phyloP scores from a whole-genome alignment of 352 stramenopile species.

The Hyaloperonospora arabidopsidis region DNA sequence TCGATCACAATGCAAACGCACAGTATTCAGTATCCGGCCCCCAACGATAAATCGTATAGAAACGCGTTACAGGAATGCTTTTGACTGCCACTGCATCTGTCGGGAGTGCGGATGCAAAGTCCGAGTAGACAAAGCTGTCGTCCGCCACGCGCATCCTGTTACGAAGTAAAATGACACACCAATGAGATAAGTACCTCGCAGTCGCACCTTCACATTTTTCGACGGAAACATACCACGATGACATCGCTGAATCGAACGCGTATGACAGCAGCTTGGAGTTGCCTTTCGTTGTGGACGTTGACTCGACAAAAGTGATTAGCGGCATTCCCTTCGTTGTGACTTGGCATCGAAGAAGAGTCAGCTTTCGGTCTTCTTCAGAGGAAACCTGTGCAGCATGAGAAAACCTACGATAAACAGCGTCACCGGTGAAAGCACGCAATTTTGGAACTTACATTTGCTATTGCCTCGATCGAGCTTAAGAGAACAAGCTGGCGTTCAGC shows the following conservation, averaged over 20 bases:
- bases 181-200: background rate
- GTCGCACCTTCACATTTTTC: background rate
- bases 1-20: background rate
- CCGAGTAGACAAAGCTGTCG: conserved; percentile 80
- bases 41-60: background rate
- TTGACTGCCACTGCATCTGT: conserved; percentile 57
- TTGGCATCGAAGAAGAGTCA: conserved; percentile 67
- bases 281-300: conserved; percentile 38
- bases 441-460: conserved; percentile 40
- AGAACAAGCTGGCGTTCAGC: conserved; percentile 37
- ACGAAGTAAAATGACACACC: conserved; percentile 7
- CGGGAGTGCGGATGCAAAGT: conserved; percentile 67
- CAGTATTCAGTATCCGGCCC: background rate
- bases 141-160: conserved; percentile 81
- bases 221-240: conserved; percentile 45
- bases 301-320: conserved; percentile 78
- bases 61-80: conserved; percentile 52
- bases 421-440: background rate
- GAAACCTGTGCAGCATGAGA: conserved; percentile 13
- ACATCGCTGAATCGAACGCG: conserved; percentile 68
- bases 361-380: conserved; percentile 26
- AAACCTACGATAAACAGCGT: conserved; percentile 3
- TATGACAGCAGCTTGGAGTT: conserved; percentile 66
- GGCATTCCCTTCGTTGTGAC: conserved; percentile 63
- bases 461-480: conserved; percentile 54